Evolutionary conservation across 2,329 filamentous ascomycete species (phyloP), one percentile per base, ranked within the genome.

Genomic region (Aspergillus melleus): DNA sequence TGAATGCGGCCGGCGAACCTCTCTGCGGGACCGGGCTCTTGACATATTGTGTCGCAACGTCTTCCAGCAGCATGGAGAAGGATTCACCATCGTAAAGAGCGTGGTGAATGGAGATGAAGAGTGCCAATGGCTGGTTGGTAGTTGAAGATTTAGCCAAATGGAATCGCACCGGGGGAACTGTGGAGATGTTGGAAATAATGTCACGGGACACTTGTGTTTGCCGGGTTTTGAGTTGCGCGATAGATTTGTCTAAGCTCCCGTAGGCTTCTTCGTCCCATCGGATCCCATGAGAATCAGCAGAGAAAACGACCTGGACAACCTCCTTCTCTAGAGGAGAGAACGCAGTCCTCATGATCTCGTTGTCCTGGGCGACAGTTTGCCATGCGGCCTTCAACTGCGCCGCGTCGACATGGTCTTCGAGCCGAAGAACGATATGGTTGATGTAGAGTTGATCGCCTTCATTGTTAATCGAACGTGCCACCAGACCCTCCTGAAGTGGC

Each of bases 331-430:
- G 65, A n/a, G 75, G 64, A 46, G 72, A 66, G 30, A 80, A 79
- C 0, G 72, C 67, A 4, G 75, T 78, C 36, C 77, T 72, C 32
- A 79, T 60, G 24, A 79, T 78, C 14, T 77, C 73, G 55, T 75
- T 71, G 2, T 69, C 62, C n/a, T 62, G 59, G n/a, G 69, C 66
- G 2, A 74, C 66, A 5, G 59, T 52, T 26, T 64, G 64, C 67
- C 75, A 78, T 5, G 70, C 68, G 0, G 56, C 44, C 30, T 67
- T 64, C 0, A 79, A 55, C 22, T 59, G 64, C 6, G 64, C 47
- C 11, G 50, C 32, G 55, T 77, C 70, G 6, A 77, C 60, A 19
- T 51, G 47, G 3, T 65, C 49, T 16, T 69, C 67, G 12, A 79
- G 67, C 56, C 74, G 68, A 29, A 79, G 61, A 49, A 71, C 66